Evolutionary conservation across 306 rosid genomes (phyloP), one percentile per base, ranked within the genome.

Genomic region (Acmispon strigosus): DNA sequence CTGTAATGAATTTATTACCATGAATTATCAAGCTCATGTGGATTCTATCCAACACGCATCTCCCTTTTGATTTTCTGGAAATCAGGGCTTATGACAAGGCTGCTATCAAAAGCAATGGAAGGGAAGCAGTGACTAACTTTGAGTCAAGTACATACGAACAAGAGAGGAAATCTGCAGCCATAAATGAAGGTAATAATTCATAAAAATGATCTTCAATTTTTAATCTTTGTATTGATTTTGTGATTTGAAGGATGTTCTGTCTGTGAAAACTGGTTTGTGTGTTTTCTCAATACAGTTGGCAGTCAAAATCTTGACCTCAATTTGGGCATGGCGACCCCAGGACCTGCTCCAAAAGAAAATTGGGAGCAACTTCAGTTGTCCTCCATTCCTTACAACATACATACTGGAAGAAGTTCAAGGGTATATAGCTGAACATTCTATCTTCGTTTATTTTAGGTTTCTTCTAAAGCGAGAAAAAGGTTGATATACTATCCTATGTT

Each of bases 61-160:
- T 84, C 76, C 87, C 89, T 85, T 88, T 86, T 88, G 83, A 59
- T 82, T 85, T 90, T 87, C 78, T 91, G 89, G 76, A 89, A 84
- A 83, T 68, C 82, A 95, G 99, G 99, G 99, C 97, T 74, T 91
- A 95, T 81, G 99, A 95, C 84, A 91, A 86, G 79, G 97, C 99
- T 66, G 99, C 99, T 14, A 86, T 95, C 88, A 82, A 87, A 73
- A 89, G 89, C 83, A 95, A 89, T 36, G 99, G 97, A 79, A 88
- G 91, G 86, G 99, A 91, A 73, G 99, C 97, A 4, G 92, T 95
- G 48, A 95, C 99, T 70, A 95, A 95, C 88, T 95, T 95, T 78
- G 97, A 89, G 85, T 86, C 96, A n/a, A 87, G 93, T 69, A 71
- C 88, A 15, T 95, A 95, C 37, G 88, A 83, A 67, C 86, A 85